phyloP scores from a whole-genome alignment of 768 basidiomycete species.

The Phylloporus scabripes region DNA sequence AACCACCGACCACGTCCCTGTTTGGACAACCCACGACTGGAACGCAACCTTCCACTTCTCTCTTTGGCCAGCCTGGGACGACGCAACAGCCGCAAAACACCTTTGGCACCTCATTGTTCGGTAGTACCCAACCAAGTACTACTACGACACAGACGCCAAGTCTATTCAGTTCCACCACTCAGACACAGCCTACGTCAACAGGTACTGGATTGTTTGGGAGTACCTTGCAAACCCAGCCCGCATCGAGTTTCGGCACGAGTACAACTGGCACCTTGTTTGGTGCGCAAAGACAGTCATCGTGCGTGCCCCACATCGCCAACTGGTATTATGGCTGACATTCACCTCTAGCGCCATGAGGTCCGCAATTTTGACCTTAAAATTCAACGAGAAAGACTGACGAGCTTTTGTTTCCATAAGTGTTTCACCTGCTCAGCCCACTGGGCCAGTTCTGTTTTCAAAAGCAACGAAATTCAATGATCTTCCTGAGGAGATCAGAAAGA shows the following conservation, averaged over 20 bases:
- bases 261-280: slow-evolving; percentile 20
- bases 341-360: slow-evolving; percentile 25
- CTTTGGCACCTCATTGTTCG: slow-evolving; percentile 32
- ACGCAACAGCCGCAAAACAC: slow-evolving; percentile 22
- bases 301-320: slow-evolving; percentile 2
- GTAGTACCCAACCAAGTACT: slow-evolving; percentile 13
- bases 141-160: slow-evolving; percentile 11
- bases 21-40: slow-evolving; percentile 28
- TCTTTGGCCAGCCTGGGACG: slow-evolving; percentile 34
- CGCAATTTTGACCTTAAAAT: background rate
- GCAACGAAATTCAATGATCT: slow-evolving; percentile 81
- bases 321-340: background rate
- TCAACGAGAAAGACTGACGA: background rate
- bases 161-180: slow-evolving; percentile 17
- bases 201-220: slow-evolving; percentile 27
- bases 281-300: slow-evolving; percentile 31
- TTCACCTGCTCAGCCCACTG: slow-evolving; percentile 27
- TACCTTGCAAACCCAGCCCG: slow-evolving; percentile 6
- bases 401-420: slow-evolving; percentile 14
- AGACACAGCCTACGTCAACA: slow-evolving; percentile 14
- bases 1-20: slow-evolving; percentile 13
- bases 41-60: slow-evolving; percentile 26
- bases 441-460: slow-evolving; percentile 33
- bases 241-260: background rate
- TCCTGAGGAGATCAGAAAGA: slow-evolving; percentile 60